Conservation (phyloP, 495 filamentous ascomycete species). For the Cercophora newfieldiana region DNA sequence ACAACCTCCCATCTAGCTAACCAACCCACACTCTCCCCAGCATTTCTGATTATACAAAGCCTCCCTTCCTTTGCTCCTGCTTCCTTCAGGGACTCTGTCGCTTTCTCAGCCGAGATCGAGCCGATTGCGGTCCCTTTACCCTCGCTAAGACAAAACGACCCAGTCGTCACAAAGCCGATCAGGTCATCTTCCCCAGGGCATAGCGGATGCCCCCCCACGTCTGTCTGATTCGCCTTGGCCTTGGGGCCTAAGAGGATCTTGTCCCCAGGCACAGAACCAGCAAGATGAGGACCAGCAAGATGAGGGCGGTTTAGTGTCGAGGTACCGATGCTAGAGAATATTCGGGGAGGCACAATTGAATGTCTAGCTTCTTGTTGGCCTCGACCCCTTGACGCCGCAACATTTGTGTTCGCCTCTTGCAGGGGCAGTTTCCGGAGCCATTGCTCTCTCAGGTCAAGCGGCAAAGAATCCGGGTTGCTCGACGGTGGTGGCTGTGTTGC, state of each 20-base stretch:
- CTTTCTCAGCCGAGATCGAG: slow-evolving; percentile 62
- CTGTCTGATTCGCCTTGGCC: slow-evolving; percentile 29
- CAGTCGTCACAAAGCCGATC: slow-evolving; percentile 89
- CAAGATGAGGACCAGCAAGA: no score
- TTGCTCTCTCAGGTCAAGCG: slow-evolving; percentile 41
- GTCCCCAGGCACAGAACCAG: slow-evolving; percentile 49
- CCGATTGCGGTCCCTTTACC: slow-evolving; percentile 78
- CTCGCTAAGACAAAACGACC: slow-evolving; percentile 76
- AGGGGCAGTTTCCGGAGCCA: slow-evolving; percentile 43
- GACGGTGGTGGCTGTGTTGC: slow-evolving; percentile 34
- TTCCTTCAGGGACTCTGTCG: slow-evolving; percentile 34
- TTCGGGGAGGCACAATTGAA: slow-evolving; percentile 18
- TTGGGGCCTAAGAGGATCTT: slow-evolving; percentile 24
- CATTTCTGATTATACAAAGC: slow-evolving; percentile 77
- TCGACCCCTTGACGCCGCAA: slow-evolving; percentile 12
- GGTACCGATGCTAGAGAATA: slow-evolving; percentile 28
- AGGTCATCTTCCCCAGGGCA: slow-evolving; percentile 75
- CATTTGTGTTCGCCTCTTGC: slow-evolving; percentile 3
- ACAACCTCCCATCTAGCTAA: slow-evolving; percentile 78
- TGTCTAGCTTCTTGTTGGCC: slow-evolving; percentile 1
- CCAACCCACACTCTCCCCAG: slow-evolving; percentile 74
- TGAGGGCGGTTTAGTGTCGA: slow-evolving; percentile 49
- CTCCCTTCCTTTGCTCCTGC: slow-evolving; percentile 35
- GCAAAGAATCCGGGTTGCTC: slow-evolving; percentile 25
- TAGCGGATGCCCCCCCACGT: slow-evolving; percentile 56